Evolutionary conservation across 495 filamentous ascomycete species (phyloP), one percentile per base, ranked within the genome.

Genomic region (Penicillium tannophilum): DNA sequence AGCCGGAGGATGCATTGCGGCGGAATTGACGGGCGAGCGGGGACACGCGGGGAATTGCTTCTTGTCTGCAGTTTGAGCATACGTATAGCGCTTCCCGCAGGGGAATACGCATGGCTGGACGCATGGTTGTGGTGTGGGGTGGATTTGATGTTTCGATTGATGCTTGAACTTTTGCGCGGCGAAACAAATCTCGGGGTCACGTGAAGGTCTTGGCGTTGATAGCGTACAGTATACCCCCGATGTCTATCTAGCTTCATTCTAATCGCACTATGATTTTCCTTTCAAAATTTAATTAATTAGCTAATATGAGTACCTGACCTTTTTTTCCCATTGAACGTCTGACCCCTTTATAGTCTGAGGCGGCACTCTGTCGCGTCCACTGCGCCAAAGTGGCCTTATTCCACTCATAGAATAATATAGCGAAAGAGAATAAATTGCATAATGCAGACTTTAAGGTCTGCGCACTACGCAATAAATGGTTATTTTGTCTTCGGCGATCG

Each of bases 61-160:
- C 70, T 51, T 75, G 68, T 67, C 72, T 69, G 68, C 77, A 80
- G 59, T 59, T 70, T 14, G 76, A 77, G 65, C 77, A 80, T 61
- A 80, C 65, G 46, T 79, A 80, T 20, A 68, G 55, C 31, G 66
- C 75, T 70, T 76, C 75, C 61, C 72, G 67, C 50, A 71, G 63
- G 30, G 76, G 67, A 12, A 78, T 54, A 47, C 75, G 73, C 61
- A 75, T 50, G 54, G 73, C 71, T 35, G 74, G 67, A 39, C 74
- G 74, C 77, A 79, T 79, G 57, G 56, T 68, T 65, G 70, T 52
- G 62, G 62, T 64, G 61, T 61, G 66, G 14, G 60, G 41, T 59
- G 57, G 41, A 30, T 33, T 48, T 47, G 48, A 47, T 52, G 24
- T 52, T 41, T n/a, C 33, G 4, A 24, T 56, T n/a, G 19, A 56